These are phyloP conservation scores for Citrus hindsii DNA, from an alignment of 345 rosid genomes.

Conservation along the genomic window DNA sequence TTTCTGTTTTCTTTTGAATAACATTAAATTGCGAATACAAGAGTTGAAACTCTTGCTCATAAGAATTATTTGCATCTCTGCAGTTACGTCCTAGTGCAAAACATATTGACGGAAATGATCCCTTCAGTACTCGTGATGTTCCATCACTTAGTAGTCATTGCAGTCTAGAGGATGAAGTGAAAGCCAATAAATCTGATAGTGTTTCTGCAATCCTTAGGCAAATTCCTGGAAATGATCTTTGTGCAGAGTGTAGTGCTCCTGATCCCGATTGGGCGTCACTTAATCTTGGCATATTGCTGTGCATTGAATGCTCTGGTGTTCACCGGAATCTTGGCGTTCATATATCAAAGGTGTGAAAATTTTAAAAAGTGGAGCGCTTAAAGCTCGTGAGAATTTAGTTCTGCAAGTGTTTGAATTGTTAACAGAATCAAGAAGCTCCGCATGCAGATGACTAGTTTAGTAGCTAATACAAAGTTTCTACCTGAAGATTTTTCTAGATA, in stretches of 20 bases:
- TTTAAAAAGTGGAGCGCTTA: background rate
- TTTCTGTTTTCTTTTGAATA: background rate
- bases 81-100: slow-evolving; percentile 40
- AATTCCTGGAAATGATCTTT: slow-evolving; percentile 73
- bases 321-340: slow-evolving; percentile 94
- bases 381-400: background rate
- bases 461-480: background rate
- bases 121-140: slow-evolving; percentile 27
- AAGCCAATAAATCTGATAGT: slow-evolving; percentile 32
- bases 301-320: slow-evolving; percentile 89
- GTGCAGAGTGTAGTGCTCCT: slow-evolving; percentile 80
- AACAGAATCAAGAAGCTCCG: background rate
- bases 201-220: slow-evolving; percentile 47
- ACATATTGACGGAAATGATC: slow-evolving; percentile 29
- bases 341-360: slow-evolving; percentile 66
- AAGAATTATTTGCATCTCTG: slow-evolving; percentile 17
- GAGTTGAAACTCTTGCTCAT: slow-evolving; percentile 8
- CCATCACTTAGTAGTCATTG: slow-evolving; percentile 22
- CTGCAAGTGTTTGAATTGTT: background rate
- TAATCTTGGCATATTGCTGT: slow-evolving; percentile 81
- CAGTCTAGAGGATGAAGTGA: slow-evolving; percentile 22
- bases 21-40: slow-evolving; percentile 3
- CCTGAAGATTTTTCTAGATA: background rate
- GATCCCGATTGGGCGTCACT: slow-evolving; percentile 94
- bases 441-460: background rate